Conservation (phyloP, 2,329 filamentous ascomycete genomes). For the Botrytis byssoidea region DNA sequence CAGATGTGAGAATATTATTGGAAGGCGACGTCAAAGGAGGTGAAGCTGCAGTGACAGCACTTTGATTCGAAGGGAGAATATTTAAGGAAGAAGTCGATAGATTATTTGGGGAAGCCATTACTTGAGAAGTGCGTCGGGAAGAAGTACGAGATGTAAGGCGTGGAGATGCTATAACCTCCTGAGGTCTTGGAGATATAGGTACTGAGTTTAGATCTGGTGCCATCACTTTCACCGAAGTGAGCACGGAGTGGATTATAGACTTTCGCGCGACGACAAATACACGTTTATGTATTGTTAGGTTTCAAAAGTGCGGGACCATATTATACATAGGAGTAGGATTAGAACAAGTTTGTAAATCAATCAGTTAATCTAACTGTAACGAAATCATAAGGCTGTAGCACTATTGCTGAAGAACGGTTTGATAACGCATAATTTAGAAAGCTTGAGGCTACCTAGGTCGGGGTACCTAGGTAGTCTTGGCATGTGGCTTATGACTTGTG, state of each 20-base stretch:
- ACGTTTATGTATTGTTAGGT: background rate
- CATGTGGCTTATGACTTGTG: background rate
- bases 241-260: background rate
- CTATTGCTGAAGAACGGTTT: background rate
- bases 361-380: background rate
- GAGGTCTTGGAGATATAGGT: conserved; percentile 36
- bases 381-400: background rate
- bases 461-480: background rate
- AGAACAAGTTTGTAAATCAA: background rate
- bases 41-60: conserved; percentile 33
- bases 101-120: conserved; percentile 43
- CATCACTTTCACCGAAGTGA: conserved; percentile 28
- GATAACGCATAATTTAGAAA: conserved; percentile 3
- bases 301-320: conserved; percentile 6
- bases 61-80: conserved; percentile 48
- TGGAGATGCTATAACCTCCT: conserved; percentile 30
- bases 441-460: background rate
- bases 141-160: conserved; percentile 32
- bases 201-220: conserved; percentile 41
- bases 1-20: conserved; percentile 21
- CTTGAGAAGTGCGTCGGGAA: conserved; percentile 36
- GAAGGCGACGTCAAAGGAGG: conserved; percentile 33
- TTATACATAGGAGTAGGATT: conserved; percentile 2
- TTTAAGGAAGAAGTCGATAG: conserved; percentile 71
- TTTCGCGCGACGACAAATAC: background rate